Evolutionary conservation across 345 rosid species (phyloP).

Genomic region (Erodium maritimum): DNA sequence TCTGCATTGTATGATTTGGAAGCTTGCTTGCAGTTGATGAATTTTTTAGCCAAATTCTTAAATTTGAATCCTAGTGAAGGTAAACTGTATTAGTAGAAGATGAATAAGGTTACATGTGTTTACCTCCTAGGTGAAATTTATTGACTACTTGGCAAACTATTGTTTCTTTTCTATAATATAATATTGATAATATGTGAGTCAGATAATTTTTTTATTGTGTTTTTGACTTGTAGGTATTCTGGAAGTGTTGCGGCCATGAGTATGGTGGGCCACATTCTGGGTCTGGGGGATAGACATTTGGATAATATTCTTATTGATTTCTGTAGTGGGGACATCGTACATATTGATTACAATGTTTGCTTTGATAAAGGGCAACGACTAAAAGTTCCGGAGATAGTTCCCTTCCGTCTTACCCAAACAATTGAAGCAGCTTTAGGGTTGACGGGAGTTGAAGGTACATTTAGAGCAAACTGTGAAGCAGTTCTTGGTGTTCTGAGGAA

Average conservation of each 20-base stretch:
- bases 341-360: conserved; percentile 90
- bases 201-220: conserved; percentile 1
- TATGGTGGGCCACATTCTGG: conserved; percentile 86
- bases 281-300: conserved; percentile 89
- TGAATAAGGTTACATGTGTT: neutral
- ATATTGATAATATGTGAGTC: neutral
- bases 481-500: conserved; percentile 63
- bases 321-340: conserved; percentile 83
- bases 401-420: conserved; percentile 82
- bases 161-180: neutral
- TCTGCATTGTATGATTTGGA: neutral
- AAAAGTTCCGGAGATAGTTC: conserved; percentile 88
- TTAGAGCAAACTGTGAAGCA: conserved; percentile 79
- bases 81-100: too few species aligned
- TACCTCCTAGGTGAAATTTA: neutral
- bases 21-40: neutral
- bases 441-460: conserved; percentile 80
- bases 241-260: conserved; percentile 96
- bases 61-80: neutral
- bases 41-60: neutral
- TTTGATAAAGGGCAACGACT: conserved; percentile 89
- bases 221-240: conserved; percentile 51
- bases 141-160: neutral
- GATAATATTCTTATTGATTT: conserved; percentile 90
- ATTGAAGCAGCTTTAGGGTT: conserved; percentile 79